Base-by-base conservation (phyloP, 805 yeast species). In the Pichia cephalocereana region DNA sequence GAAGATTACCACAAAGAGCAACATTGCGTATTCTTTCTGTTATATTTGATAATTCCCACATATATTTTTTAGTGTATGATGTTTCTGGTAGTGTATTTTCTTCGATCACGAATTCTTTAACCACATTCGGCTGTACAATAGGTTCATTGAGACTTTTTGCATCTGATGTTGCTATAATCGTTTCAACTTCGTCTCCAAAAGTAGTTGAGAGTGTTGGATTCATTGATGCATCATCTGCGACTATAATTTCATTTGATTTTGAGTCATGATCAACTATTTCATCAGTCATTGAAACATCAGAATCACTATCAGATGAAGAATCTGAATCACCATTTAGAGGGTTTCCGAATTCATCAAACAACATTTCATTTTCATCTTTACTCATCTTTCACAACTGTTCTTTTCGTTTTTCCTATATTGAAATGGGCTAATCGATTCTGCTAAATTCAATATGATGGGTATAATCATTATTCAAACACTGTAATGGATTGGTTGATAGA, bases 311-410 rank as follows among this genome's bases (percentile, higher is more conserved):
- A 4, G 54, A 45, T 1, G 79, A 72, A 54, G 67, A 76, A 9
- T 59, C 62, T 3, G 39, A 43, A 8, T 73, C 67, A 41, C 70
- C 80, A 14, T 82, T 83, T 19, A 84, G 70, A 37, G 74, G 70
- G 59, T 83, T 83, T 41, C 91, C 91, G 62, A 83, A 83, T 74
- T 88, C 96, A 64, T 88, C 96, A 64, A 83, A 87, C 28, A 80
- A 60, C 23, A 80, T 83, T 57, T 78, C 85, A 79, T 76, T 78
- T 37, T 30, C 46, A 28, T 40, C 45, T 8, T 19, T 18, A 26
- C 44, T 34, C 49, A 47, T 47, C 14, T 11, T 30, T 30, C 11
- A 30, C 14, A 10, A 4, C 14, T 30, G 14, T 12, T 30, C 32
- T 30, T 10, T 30, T 30, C 14, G 11, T 12, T 6, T 30, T 30